These are phyloP conservation scores for Biancaea sappan DNA, from an alignment of 306 rosid species.

Conservation along the genomic window DNA sequence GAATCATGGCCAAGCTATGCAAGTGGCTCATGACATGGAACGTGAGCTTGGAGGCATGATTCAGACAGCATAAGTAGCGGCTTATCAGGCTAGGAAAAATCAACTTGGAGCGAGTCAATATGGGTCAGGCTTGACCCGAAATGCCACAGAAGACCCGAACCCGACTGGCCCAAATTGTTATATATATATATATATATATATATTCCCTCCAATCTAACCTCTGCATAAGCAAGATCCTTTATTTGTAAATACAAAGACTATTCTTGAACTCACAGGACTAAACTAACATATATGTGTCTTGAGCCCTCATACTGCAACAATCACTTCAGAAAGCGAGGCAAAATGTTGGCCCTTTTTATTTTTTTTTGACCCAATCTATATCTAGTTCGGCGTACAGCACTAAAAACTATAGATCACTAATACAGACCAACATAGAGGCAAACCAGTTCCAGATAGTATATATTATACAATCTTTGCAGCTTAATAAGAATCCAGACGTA, in stretches of 20 bases:
- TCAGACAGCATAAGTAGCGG: too few species aligned
- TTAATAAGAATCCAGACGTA: not conserved
- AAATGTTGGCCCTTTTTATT: too few species aligned
- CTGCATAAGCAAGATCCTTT: not conserved
- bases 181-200: too few species aligned
- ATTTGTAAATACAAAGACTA: not conserved
- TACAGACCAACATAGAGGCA: not conserved
- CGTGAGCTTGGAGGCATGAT: too few species aligned
- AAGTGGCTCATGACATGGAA: too few species aligned
- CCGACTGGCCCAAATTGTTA: too few species aligned
- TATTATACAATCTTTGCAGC: not conserved
- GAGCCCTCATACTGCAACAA: constrained; percentile 1
- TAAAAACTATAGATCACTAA: not conserved
- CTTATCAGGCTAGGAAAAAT: too few species aligned
- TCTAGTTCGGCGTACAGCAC: not conserved
- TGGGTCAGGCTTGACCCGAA: too few species aligned
- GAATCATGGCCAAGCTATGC: too few species aligned
- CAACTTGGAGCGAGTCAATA: too few species aligned
- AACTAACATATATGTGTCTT: not conserved
- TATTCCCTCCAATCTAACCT: too few species aligned
- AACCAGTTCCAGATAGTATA: not conserved
- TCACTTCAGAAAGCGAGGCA: not conserved
- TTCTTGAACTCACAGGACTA: not conserved
- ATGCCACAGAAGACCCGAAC: too few species aligned
- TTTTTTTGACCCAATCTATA: not conserved